Evolutionary conservation across 768 basidiomycete species (phyloP).

Genomic region (Tulasnella calospora): DNA sequence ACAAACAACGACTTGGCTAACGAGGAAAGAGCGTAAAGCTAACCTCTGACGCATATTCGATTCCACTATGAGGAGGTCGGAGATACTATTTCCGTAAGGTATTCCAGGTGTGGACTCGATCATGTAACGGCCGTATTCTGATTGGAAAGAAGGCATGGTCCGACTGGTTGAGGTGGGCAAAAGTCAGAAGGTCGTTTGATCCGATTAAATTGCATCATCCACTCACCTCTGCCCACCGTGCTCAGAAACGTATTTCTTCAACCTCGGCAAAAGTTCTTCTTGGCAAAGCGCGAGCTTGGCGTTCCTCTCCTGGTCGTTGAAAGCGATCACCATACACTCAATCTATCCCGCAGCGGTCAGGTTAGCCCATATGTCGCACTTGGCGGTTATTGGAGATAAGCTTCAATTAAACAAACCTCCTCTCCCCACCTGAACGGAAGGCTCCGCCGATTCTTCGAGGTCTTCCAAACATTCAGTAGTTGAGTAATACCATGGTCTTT

Average conservation of each 20-base stretch:
- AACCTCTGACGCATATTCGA: not conserved
- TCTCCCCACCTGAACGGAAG: conserved; percentile 97
- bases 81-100: conserved; percentile 82
- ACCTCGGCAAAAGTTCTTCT: conserved; percentile 48
- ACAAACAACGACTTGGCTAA: not conserved
- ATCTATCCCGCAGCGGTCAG: conserved; percentile 47
- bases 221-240: not conserved
- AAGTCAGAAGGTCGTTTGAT: not conserved
- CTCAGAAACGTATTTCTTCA: not conserved
- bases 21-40: not conserved
- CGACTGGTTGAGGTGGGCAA: not conserved
- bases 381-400: too few species aligned
- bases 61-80: conserved; percentile 65
- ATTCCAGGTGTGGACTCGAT: conserved; percentile 93
- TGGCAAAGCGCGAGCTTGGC: conserved; percentile 88
- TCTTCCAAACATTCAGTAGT: conserved; percentile 88
- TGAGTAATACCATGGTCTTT: conserved; percentile 88
- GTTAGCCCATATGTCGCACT: conserved; percentile 16
- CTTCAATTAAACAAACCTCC: conserved; percentile 54
- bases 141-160: conserved; percentile 56
- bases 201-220: not conserved
- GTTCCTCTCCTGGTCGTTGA: conserved; percentile 69
- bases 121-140: conserved; percentile 98
- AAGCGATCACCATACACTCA: conserved; percentile 90
- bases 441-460: conserved; percentile 83